Evolutionary conservation across 2,329 filamentous ascomycete species (phyloP), one percentile per base, ranked within the genome.

Genomic region (Claviceps cyperi): DNA sequence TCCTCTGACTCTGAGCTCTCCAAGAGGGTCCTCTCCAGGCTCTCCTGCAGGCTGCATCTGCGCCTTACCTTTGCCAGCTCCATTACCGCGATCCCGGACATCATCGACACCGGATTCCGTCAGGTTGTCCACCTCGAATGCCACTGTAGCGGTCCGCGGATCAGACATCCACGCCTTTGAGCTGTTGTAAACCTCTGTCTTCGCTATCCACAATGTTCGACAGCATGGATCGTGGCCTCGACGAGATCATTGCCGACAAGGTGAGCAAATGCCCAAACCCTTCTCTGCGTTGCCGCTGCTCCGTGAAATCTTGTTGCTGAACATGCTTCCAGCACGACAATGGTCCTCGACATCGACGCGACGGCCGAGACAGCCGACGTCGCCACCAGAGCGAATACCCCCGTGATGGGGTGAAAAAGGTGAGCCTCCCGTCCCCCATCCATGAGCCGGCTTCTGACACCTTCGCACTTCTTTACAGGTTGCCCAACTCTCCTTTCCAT

Each of bases 381-480:
- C 59, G 60, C 46, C 62, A 68, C 37, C 66, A 67, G 50, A 64
- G 64, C 40, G 66, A 71, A 38, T 83, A 77, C 59, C 84, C 85
- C 62, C 83, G 86, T 70, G 86, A 92, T 70, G 86, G 86, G 69
- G 78, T 91, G 66, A 90, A 83, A 89, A 94, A 94, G 88, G 88
- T 91, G 37, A 8, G 41, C 24, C 14, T 39, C 66, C 44, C n/a
- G 17, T 24, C 38, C 37, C 28, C 38, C 24, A 15, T 44, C 13
- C 6, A 43, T 17, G n/a, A 38, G 43, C 28, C 32, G 43, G 24
- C 49, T 35, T 28, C 21, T 49, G 49, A 41, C 37, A 14, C 22
- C 38, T 46, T 32, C 28, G 28, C 28, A 32, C 46, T 54, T 43
- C 2, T 39, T 51, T 51, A 21, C 52, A 67, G 66, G 66, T 68